These are phyloP conservation scores for Lotmaria passim DNA, from an alignment of 208 protist genomes.

Conservation along the genomic window DNA sequence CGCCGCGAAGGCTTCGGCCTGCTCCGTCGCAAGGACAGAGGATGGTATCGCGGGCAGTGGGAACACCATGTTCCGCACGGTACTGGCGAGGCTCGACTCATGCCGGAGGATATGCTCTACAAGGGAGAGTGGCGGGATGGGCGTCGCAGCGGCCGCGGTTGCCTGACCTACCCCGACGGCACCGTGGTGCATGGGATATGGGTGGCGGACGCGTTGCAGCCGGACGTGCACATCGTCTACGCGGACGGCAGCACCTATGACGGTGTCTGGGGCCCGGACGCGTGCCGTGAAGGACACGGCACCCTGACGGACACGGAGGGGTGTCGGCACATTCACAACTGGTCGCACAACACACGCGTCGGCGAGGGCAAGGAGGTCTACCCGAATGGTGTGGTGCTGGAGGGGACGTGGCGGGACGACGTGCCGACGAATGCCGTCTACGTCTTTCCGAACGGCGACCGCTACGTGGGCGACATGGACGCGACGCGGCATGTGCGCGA, in stretches of 20 bases:
- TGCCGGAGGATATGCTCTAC: conserved; percentile 59
- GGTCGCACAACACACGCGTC: conserved; percentile 57
- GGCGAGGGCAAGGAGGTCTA: conserved; percentile 65
- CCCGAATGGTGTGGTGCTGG: conserved; percentile 60
- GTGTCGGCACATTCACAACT: conserved; percentile 69
- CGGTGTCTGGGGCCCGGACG: conserved; percentile 60
- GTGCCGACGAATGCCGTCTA: conserved; percentile 54
- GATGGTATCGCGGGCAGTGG: conserved; percentile 86
- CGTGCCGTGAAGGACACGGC: conserved; percentile 65
- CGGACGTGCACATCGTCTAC: conserved; percentile 56
- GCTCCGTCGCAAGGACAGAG: conserved; percentile 59
- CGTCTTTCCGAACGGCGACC: conserved; percentile 81
- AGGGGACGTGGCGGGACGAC: conserved; percentile 67
- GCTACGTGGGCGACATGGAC: conserved; percentile 78
- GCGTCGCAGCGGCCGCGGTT: conserved; percentile 58
- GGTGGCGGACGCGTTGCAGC: conserved; percentile 47
- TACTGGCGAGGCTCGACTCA: conserved; percentile 59
- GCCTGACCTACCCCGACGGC: conserved; percentile 41
- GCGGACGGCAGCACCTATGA: conserved; percentile 73
- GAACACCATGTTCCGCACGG: conserved; percentile 72
- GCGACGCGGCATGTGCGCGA: conserved; percentile 49
- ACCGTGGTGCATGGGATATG: conserved; percentile 54
- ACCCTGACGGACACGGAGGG: conserved; percentile 38
- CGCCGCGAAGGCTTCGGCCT: conserved; percentile 77
- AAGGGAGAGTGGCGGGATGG: conserved; percentile 63